Evolutionary conservation across 2,329 filamentous ascomycete species (phyloP).

Genomic region (Colletotrichum trifolii): DNA sequence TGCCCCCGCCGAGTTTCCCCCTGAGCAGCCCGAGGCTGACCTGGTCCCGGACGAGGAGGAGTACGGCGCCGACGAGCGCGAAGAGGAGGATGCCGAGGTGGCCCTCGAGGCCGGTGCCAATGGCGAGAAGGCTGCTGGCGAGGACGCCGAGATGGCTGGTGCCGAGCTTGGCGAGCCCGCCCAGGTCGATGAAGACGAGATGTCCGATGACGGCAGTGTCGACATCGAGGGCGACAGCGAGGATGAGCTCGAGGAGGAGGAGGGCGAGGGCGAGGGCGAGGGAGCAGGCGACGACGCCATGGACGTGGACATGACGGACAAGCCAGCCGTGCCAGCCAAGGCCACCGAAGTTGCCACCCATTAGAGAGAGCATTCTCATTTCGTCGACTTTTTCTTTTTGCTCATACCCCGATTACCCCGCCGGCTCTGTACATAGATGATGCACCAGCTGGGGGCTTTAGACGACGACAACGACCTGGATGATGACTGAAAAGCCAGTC

Average conservation of each 20-base stretch:
- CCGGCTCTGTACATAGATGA: constrained; percentile 23
- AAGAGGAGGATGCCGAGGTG: constrained; percentile 71
- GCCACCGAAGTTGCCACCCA: constrained; percentile 42
- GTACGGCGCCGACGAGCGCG: constrained; percentile 91
- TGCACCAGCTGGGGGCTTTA: constrained; percentile 34
- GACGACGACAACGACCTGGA: constrained; percentile 37
- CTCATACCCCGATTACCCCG: constrained; percentile 35
- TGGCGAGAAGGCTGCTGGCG: constrained; percentile 61
- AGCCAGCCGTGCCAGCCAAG: constrained; percentile 47
- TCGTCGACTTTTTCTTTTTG: constrained; percentile 28
- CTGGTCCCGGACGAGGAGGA: constrained; percentile 84
- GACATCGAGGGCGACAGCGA: constrained; percentile 83
- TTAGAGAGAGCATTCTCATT: constrained; percentile 20
- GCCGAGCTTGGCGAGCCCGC: constrained; percentile 63
- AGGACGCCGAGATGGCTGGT: constrained; percentile 82
- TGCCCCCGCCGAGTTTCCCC: constrained; percentile 94
- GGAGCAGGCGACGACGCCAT: constrained; percentile 54
- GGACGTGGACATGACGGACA: constrained; percentile 59
- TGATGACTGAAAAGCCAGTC: constrained; percentile 33
- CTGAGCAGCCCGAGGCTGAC: constrained; percentile 97
- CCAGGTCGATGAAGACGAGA: constrained; percentile 72
- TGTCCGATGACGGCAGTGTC: constrained; percentile 80
- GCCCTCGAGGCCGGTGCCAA: constrained; percentile 57
- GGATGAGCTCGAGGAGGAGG: constrained; percentile 76
- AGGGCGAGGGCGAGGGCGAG: constrained; percentile 50